Percentiles rank a stretch among this genome's conserved stretches.
phyloP scores from a whole-genome alignment of 2,329 filamentous ascomycete species.

The Exophiala spinifera region DNA sequence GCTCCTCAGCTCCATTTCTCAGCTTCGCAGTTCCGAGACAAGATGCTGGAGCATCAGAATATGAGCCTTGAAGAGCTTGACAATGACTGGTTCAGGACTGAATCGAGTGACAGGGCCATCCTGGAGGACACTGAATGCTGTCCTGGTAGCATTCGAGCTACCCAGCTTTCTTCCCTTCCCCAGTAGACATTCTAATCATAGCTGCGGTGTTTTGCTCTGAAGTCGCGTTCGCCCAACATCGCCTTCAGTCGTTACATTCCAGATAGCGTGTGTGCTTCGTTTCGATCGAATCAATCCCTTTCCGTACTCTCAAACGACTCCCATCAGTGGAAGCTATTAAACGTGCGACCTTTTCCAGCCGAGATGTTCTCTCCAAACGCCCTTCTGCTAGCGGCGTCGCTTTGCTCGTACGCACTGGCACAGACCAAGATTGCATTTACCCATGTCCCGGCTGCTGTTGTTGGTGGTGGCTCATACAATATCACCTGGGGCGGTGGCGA shows the following conservation, averaged over 20 bases:
- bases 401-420: conserved; percentile 47
- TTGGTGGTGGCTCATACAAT: conserved; percentile 44
- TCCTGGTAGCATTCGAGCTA: neutral
- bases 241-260: no score
- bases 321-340: no score
- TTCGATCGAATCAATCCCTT: no score
- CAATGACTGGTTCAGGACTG: neutral
- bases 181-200: no score
- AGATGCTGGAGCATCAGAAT: neutral
- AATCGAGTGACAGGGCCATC: neutral
- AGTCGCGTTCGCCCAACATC: no score
- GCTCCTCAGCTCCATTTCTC: neutral
- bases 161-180: neutral
- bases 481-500: conserved; percentile 49
- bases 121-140: neutral
- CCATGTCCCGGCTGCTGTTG: conserved; percentile 47
- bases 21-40: neutral
- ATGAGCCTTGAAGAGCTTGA: neutral
- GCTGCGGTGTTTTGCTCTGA: no score
- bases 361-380: conserved; percentile 52
- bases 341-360: neutral
- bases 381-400: conserved; percentile 46
- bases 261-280: no score
- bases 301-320: no score
- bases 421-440: conserved; percentile 51